These are phyloP conservation scores for Daucus carota DNA, from an alignment of 129 eudicot species.

Conservation along the genomic window DNA sequence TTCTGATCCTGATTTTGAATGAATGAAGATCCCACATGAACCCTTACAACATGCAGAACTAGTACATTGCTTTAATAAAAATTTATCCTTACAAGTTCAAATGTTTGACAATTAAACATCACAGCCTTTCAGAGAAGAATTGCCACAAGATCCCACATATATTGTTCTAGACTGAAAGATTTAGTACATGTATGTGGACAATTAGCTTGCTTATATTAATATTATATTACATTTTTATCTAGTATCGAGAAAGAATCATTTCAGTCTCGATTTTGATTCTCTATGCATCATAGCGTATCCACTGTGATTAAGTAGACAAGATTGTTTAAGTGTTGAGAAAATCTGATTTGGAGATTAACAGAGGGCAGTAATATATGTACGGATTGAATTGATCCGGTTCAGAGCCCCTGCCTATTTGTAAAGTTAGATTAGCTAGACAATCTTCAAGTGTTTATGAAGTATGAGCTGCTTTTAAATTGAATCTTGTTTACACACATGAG, in stretches of 20 bases:
- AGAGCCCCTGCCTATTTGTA: background rate
- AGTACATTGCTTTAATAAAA: background rate
- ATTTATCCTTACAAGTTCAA: background rate
- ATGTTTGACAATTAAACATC: background rate
- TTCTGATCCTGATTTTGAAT: no score
- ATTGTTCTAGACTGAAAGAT: background rate
- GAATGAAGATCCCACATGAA: background rate
- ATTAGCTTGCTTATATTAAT: background rate
- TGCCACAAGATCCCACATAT: slow-evolving; percentile 9
- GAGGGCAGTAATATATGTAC: background rate
- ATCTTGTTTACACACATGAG: no score
- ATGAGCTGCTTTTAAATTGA: no score
- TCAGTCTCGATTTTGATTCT: background rate
- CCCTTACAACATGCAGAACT: no score
- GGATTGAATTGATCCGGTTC: background rate
- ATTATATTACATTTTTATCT: background rate
- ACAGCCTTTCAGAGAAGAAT: background rate
- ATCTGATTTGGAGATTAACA: background rate
- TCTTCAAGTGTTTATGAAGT: background rate
- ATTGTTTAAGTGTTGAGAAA: background rate
- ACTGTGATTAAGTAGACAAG: background rate
- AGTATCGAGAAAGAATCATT: slow-evolving; percentile 2
- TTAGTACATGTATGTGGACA: background rate
- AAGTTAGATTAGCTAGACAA: background rate
- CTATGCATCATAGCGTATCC: background rate